Evolutionary conservation across 2,329 filamentous ascomycete species (phyloP).

Genomic region (Aspergillus sp.): DNA sequence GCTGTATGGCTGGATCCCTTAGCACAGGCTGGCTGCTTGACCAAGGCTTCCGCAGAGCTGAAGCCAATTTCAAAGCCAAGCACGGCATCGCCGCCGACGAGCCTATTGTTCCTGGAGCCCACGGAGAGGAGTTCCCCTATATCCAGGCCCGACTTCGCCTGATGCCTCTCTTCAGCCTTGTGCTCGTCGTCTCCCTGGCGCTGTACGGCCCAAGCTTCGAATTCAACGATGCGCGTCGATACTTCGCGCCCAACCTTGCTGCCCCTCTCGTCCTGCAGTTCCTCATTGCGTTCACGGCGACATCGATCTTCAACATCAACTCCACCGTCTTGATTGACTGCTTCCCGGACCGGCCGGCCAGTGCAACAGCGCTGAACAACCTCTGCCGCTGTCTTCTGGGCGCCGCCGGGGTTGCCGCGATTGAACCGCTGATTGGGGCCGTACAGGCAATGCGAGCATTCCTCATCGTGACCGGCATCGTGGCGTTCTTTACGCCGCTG

Average conservation of each 20-base stretch:
- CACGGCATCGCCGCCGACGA: neutral
- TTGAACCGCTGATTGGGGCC: constrained; percentile 33
- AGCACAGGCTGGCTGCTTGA: constrained; percentile 15
- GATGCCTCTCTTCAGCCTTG: constrained; percentile 8
- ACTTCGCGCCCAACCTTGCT: constrained; percentile 28
- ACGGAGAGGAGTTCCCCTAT: neutral
- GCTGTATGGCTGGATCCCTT: constrained; percentile 26
- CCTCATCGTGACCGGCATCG: neutral
- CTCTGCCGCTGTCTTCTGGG: constrained; percentile 38
- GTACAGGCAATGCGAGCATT: constrained; percentile 25
- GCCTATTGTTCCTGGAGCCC: neutral
- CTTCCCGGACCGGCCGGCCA: constrained; percentile 33
- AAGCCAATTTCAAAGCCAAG: constrained; percentile 3
- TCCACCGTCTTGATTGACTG: constrained; percentile 41
- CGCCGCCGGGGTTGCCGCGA: constrained; percentile 34
- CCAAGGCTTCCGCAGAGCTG: constrained; percentile 6
- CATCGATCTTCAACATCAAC: constrained; percentile 36
- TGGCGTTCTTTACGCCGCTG: neutral
- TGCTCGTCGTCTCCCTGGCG: constrained; percentile 14
- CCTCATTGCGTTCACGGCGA: constrained; percentile 36
- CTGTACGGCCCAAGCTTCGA: constrained; percentile 38
- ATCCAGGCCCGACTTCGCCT: constrained; percentile 4
- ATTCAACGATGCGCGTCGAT: neutral
- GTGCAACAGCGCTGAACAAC: constrained; percentile 40
- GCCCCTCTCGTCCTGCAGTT: constrained; percentile 41